Evolutionary conservation across 768 basidiomycete genomes (phyloP).

Genomic region (Tubosaeta sp.): DNA sequence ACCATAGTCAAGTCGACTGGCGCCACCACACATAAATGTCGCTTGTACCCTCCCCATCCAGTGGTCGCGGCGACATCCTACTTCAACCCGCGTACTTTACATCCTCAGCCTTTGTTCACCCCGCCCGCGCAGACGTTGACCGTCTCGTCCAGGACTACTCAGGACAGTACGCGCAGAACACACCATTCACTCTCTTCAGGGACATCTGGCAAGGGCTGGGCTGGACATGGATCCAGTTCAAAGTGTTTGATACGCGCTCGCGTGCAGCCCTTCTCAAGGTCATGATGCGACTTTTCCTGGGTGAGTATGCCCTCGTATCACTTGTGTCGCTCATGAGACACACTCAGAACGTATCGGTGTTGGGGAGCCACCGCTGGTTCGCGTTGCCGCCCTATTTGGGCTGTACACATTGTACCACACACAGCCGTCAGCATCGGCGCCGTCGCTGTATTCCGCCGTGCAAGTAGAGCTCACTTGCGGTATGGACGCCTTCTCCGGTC

Average conservation of each 20-base stretch:
- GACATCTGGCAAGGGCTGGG: slow-evolving; percentile 59
- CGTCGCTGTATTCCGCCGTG: slow-evolving; percentile 45
- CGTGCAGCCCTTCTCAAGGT: slow-evolving; percentile 60
- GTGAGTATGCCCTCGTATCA: slow-evolving; percentile 35
- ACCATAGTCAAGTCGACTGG: slow-evolving; percentile 13
- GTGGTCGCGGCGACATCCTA: slow-evolving; percentile 53
- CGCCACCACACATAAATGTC: slow-evolving; percentile 33
- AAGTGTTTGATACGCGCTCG: slow-evolving; percentile 62
- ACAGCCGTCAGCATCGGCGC: slow-evolving; percentile 55
- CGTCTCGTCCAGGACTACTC: slow-evolving; percentile 49
- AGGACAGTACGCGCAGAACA: slow-evolving; percentile 39
- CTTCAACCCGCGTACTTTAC: slow-evolving; percentile 78
- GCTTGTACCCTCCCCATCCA: slow-evolving; percentile 51
- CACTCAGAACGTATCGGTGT: slow-evolving; percentile 49
- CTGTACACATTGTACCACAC: slow-evolving; percentile 67
- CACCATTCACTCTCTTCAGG: slow-evolving; percentile 72
- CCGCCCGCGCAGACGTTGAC: slow-evolving; percentile 61
- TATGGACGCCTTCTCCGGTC: slow-evolving; percentile 19
- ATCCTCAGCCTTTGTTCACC: slow-evolving; percentile 65
- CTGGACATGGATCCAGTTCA: slow-evolving; percentile 76
- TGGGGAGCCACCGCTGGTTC: slow-evolving; percentile 49
- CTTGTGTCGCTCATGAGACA: not conserved
- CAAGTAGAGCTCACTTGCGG: slow-evolving; percentile 62
- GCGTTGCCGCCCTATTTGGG: slow-evolving; percentile 60
- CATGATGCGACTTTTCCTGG: slow-evolving; percentile 60